These are phyloP conservation scores for Barnettozyma siamensis DNA, from an alignment of 805 yeast species.

Conservation along the genomic window DNA sequence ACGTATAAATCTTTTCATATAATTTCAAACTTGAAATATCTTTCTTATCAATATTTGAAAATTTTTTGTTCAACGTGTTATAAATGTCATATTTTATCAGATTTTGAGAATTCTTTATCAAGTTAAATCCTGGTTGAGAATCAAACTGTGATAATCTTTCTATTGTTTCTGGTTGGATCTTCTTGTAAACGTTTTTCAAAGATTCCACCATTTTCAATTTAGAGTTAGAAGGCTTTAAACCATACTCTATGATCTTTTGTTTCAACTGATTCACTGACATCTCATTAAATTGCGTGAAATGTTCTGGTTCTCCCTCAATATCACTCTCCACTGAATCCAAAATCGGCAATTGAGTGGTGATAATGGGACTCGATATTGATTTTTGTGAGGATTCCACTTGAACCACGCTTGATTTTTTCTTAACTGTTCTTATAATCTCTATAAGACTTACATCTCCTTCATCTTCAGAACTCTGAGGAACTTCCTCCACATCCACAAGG, in stretches of 20 bases:
- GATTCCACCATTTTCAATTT: slow-evolving; percentile 18
- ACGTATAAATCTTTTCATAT: slow-evolving; percentile 20
- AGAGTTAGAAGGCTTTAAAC: slow-evolving; percentile 22
- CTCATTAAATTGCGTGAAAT: slow-evolving; percentile 11
- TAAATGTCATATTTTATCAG: slow-evolving; percentile 21
- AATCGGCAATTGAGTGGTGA: background rate
- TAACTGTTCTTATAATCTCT: slow-evolving; percentile 23
- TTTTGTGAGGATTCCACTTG: slow-evolving; percentile 22
- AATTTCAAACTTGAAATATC: slow-evolving; percentile 2
- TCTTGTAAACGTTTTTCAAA: slow-evolving; percentile 10
- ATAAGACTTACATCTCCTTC: slow-evolving; percentile 22
- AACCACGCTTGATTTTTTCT: slow-evolving; percentile 12
- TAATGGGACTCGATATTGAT: slow-evolving; percentile 11
- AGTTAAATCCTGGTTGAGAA: slow-evolving; percentile 4
- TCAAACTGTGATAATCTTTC: slow-evolving; percentile 15
- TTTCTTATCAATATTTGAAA: background rate
- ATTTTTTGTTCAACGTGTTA: slow-evolving; percentile 11
- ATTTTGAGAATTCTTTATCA: slow-evolving; percentile 16
- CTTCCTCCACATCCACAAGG: slow-evolving; percentile 5
- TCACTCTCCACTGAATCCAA: slow-evolving; percentile 1
- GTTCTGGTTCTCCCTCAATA: slow-evolving; percentile 9
- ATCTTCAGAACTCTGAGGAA: slow-evolving; percentile 21
- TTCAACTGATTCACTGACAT: slow-evolving; percentile 19
- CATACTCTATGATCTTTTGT: slow-evolving; percentile 20
- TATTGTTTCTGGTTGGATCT: slow-evolving; percentile 16